Base-by-base conservation (phyloP, 2,329 filamentous ascomycete species). In the Stagonosporopsis cucurbitacearum region DNA sequence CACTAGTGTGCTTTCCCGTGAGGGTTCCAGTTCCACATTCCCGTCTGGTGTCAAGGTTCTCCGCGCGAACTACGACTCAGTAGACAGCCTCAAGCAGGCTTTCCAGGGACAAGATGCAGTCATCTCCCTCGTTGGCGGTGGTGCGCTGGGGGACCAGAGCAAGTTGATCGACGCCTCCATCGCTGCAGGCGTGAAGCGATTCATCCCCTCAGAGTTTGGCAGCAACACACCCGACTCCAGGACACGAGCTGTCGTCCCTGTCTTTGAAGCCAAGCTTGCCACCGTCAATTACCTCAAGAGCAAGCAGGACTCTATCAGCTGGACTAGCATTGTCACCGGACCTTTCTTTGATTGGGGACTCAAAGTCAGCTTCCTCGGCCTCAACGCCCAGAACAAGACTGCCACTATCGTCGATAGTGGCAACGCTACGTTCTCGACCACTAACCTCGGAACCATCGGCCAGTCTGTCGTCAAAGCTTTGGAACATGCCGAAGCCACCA, bases 161-260 rank as follows among this genome's bases (percentile, higher is more conserved):
- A 74, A 75, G 13, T 75, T 88, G 41, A 78, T 88, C 40, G 81
- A 88, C 28, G 87, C 86, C 0, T 81, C 85, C 28, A 75, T 85
- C 25, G 79, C 80, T 4, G 84, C 85, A 1, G 84, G 85, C 1
- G 86, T 89, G 6, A 81, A 82, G 61, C 80, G 85, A 6, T 87
- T 86, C 66, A 80, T 87, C 1, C 85, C 86, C 1, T 84, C 83
- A 32, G 87, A 90, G 60, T 89, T 81, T 59, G 81, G 76, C 33
- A 77, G 74, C 65, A 79, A 75, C 65, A 78, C 64, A 56, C 73
- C 61, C 35, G 76, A 67, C 69, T 70, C 48, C 62, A 71, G 42
- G 60, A 75, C 50, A 45, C 71, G 70, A 35, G 69, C 69, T 2
- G 58, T 77, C 2, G 77, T 88, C 1, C 81, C 84, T 1, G 66